phyloP scores from a whole-genome alignment of 2,329 filamentous ascomycete species.

The Phialocephala subalpina region DNA sequence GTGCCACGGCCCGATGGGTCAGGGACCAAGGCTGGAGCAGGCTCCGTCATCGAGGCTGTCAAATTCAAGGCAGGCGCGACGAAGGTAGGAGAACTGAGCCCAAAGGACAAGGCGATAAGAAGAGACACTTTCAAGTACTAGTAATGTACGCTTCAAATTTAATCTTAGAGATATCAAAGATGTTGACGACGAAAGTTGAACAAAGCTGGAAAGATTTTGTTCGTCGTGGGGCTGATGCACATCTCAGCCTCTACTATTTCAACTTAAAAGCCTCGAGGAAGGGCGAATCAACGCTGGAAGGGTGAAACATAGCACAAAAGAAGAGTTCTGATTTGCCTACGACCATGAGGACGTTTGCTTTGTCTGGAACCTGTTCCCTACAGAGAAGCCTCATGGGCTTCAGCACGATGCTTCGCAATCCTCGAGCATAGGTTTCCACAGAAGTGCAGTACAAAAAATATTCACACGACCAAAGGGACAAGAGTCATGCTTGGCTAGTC shows the following conservation, averaged over 20 bases:
- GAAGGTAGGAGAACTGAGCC: neutral
- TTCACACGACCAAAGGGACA: too few species aligned
- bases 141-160: neutral
- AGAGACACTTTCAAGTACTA: neutral
- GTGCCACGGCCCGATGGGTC: constrained; percentile 1
- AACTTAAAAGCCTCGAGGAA: neutral
- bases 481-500: too few species aligned
- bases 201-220: too few species aligned
- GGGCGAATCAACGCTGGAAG: neutral
- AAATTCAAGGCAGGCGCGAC: neutral
- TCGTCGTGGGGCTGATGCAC: neutral
- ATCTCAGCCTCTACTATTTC: constrained; percentile 1
- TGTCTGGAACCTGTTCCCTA: too few species aligned
- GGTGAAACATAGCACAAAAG: too few species aligned
- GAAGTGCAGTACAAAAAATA: too few species aligned
- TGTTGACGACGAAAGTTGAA: neutral
- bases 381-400: too few species aligned
- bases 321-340: too few species aligned
- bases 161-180: neutral
- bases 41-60: neutral
- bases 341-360: too few species aligned
- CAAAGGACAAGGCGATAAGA: neutral
- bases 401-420: too few species aligned
- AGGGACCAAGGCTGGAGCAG: neutral
- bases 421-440: too few species aligned